These are phyloP conservation scores for Neurospora sp. DNA, from an alignment of 495 filamentous ascomycete genomes.

Conservation along the genomic window DNA sequence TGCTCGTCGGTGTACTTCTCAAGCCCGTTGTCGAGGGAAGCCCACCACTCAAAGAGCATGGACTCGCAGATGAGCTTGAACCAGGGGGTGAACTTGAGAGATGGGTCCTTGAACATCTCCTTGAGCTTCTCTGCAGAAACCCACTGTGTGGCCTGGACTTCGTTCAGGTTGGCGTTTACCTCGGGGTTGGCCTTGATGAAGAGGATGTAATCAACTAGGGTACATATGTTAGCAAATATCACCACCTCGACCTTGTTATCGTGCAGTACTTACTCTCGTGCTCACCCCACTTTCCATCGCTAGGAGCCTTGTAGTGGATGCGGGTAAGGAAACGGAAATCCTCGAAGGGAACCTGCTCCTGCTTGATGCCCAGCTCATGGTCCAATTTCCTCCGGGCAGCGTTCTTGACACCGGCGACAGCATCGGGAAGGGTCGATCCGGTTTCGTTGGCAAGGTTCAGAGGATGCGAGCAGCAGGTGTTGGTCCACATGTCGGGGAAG, in stretches of 20 bases:
- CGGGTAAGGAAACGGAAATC: slow-evolving; percentile 89
- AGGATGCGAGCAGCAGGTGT: slow-evolving; percentile 98
- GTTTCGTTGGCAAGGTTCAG: slow-evolving; percentile 87
- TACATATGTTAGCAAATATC: slow-evolving; percentile 5
- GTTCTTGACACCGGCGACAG: slow-evolving; percentile 74
- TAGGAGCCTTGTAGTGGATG: slow-evolving; percentile 97
- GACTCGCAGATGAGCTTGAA: slow-evolving; percentile 98
- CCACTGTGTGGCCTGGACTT: slow-evolving; percentile 74
- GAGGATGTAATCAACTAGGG: slow-evolving; percentile 91
- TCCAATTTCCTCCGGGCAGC: slow-evolving; percentile 87
- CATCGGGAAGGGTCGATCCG: slow-evolving; percentile 68
- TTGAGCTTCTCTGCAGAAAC: slow-evolving; percentile 77
- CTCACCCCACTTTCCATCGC: slow-evolving; percentile 96
- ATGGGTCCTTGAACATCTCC: slow-evolving; percentile 70
- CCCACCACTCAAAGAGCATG: slow-evolving; percentile 99
- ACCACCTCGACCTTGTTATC: not conserved
- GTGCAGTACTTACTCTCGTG: slow-evolving; percentile 70
- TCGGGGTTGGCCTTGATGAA: slow-evolving; percentile 94
- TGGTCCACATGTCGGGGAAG: slow-evolving; percentile 99
- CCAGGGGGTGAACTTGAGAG: slow-evolving; percentile 88
- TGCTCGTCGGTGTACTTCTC: slow-evolving; percentile 81
- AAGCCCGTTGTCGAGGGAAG: slow-evolving; percentile 66
- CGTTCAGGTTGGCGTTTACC: slow-evolving; percentile 70
- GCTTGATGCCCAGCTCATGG: slow-evolving; percentile 90
- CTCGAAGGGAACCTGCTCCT: slow-evolving; percentile 80